Evolutionary conservation across 371 early-diverging fungal genomes (phyloP).

Genomic region (Dichotomocladium elegans): DNA sequence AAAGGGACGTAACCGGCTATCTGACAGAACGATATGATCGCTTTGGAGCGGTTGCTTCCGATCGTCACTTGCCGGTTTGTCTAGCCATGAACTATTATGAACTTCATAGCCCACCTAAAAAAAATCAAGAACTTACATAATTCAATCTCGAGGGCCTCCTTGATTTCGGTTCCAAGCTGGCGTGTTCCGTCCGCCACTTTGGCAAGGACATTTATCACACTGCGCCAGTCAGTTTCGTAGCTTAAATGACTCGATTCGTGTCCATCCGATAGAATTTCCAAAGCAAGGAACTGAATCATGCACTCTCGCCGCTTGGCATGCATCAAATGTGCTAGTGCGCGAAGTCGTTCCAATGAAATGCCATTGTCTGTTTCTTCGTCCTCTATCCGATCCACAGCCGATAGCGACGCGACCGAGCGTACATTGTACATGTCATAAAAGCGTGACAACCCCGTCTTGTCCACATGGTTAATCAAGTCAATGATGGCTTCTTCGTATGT

Average conservation of each 20-base stretch:
- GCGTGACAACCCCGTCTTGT: slow-evolving; percentile 24
- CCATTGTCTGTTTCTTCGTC: slow-evolving; percentile 6
- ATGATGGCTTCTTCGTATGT: slow-evolving; percentile 40
- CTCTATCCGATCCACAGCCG: slow-evolving; percentile 21
- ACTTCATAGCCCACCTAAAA: background rate
- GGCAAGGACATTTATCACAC: slow-evolving; percentile 23
- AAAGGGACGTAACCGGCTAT: slow-evolving; percentile 29
- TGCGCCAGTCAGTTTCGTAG: slow-evolving; percentile 30
- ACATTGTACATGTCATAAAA: slow-evolving; percentile 49
- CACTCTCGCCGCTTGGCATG: slow-evolving; percentile 46
- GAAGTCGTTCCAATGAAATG: slow-evolving; percentile 35
- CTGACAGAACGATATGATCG: slow-evolving; percentile 7
- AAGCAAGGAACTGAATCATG: slow-evolving; percentile 41
- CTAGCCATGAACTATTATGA: slow-evolving; percentile 8
- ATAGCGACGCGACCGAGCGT: slow-evolving; percentile 31
- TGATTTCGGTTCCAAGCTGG: slow-evolving; percentile 21
- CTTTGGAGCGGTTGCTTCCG: background rate
- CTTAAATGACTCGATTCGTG: slow-evolving; percentile 24
- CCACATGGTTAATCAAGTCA: slow-evolving; percentile 30
- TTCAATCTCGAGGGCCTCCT: slow-evolving; percentile 28
- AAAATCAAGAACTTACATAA: slow-evolving; percentile 24
- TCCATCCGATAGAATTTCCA: slow-evolving; percentile 29
- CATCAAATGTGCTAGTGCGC: slow-evolving; percentile 35
- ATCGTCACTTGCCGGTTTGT: slow-evolving; percentile 20
- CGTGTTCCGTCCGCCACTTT: slow-evolving; percentile 25